A percentile compares a stretch with the other conserved stretches of the same genome.
Evolutionary conservation across 371 early-diverging fungal species (phyloP).

Genomic region (Rhizopus stolonifer): DNA sequence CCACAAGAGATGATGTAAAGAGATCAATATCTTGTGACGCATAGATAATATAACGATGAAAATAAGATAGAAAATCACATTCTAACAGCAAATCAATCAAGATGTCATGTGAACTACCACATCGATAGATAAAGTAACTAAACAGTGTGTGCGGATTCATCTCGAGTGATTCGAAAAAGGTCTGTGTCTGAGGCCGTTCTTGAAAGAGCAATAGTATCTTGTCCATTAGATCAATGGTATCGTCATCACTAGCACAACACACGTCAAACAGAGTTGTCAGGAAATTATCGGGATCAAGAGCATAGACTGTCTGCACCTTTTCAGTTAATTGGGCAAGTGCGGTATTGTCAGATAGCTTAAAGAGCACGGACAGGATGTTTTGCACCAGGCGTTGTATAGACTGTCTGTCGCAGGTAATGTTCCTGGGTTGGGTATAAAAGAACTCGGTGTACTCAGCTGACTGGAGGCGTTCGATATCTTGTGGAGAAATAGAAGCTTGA

Average conservation of each 20-base stretch:
- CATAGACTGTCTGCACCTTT: neutral
- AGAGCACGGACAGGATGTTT: neutral
- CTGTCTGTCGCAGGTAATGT: conserved; percentile 4
- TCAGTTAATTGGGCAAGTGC: neutral
- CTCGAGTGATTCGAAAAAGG: conserved; percentile 1
- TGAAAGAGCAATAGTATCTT: conserved; percentile 10
- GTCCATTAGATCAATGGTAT: conserved; percentile 5
- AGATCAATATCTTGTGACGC: neutral
- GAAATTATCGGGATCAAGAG: neutral
- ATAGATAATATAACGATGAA: conserved; percentile 16
- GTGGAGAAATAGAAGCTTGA: neutral
- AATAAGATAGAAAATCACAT: conserved; percentile 17
- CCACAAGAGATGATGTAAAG: neutral
- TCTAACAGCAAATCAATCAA: conserved; percentile 22
- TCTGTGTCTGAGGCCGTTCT: neutral
- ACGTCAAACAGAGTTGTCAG: conserved; percentile 8
- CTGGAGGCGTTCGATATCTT: conserved; percentile 4
- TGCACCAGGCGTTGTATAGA: neutral
- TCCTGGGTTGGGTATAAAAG: neutral
- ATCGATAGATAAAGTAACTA: conserved; percentile 14
- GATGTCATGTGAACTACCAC: conserved; percentile 22
- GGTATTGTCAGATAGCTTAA: neutral
- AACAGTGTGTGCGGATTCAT: conserved; percentile 21
- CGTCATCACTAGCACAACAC: conserved; percentile 24
- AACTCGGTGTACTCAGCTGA: conserved; percentile 21